Evolutionary conservation across 1,139 yeast genomes (phyloP), one percentile per base, ranked within the genome.

Genomic region (Kodamaea anthophila): DNA sequence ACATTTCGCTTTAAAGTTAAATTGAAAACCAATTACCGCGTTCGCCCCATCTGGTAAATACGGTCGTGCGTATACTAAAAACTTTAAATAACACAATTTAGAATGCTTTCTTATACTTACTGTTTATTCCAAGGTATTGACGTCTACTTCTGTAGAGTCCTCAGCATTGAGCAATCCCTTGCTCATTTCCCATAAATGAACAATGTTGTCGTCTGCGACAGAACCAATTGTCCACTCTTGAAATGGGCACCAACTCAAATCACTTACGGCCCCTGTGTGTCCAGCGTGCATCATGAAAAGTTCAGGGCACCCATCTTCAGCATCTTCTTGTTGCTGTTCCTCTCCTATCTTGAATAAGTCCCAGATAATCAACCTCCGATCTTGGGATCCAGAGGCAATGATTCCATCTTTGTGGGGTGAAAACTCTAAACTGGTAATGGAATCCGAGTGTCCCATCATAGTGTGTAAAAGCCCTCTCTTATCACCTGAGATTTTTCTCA

Each of bases 271-370:
- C 9, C 86, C 81, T 9, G 85, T 79, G 47, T 82, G 93, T 11
- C 94, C 94, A 21, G 91, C 93, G 46, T 83, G 94, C 77, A 83
- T 79, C 87, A 82, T 79, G 44, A 82, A 65, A 21, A 82, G 55
- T 47, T 83, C 94, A 5, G 91, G 87, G 26, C 82, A 79, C 26
- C 91, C 94, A 46, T 83, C 93, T 37, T 74, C 80, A 22, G 80
- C 83, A 39, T 81, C 81, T 47, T 82, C 94, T 38, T 76, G 83
- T 38, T 75, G 84, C 49, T 81, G 91, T 45, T 82, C 93, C 42
- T 78, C 84, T 2, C 93, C 93, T 18, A 82, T 77, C 45, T 70
- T 77, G 32, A 64, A 59, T 30, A 82, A 56, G 47, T 82, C 91
- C 94, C 94, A 83, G 5, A 82, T 47, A 26, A 82, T 75, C 15